Conservation (phyloP, 1,284 basidiomycete species). For the Trichosporon asahii region DNA sequence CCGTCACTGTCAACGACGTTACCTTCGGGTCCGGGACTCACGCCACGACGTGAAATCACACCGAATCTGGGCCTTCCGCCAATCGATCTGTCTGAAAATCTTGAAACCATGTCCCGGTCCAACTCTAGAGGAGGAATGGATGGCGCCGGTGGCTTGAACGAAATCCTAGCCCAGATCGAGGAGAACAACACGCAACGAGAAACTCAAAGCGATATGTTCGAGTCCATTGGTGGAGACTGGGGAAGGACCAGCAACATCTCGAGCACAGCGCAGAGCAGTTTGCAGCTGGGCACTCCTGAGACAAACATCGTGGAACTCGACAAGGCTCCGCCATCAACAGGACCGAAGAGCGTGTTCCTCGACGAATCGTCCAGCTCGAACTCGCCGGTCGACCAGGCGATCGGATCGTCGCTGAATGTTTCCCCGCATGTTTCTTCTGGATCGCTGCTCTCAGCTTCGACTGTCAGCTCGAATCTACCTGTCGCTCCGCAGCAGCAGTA, state of each 20-base stretch:
- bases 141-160: constrained; percentile 33
- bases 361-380: neutral
- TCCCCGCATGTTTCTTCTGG: neutral
- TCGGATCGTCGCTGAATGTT: neutral
- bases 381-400: constrained; percentile 2
- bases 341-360: neutral
- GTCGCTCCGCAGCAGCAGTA: neutral
- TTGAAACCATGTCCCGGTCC: constrained; percentile 12
- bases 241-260: constrained; percentile 4
- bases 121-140: constrained; percentile 15
- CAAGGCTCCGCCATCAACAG: neutral
- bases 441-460: constrained; percentile 14
- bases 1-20: constrained; percentile 23
- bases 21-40: constrained; percentile 23
- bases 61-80: constrained; percentile 21
- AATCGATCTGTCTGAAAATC: constrained; percentile 17
- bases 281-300: constrained; percentile 1
- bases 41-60: constrained; percentile 22
- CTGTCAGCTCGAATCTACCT: constrained; percentile 16
- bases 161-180: constrained; percentile 44
- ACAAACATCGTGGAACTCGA: neutral
- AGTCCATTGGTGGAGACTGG: constrained; percentile 4
- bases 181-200: constrained; percentile 33
- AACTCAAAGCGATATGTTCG: constrained; percentile 10
- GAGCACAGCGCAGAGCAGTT: constrained; percentile 1